phyloP scores from a whole-genome alignment of 2,329 filamentous ascomycete genomes.

The Hymenoscyphus salicellus region DNA sequence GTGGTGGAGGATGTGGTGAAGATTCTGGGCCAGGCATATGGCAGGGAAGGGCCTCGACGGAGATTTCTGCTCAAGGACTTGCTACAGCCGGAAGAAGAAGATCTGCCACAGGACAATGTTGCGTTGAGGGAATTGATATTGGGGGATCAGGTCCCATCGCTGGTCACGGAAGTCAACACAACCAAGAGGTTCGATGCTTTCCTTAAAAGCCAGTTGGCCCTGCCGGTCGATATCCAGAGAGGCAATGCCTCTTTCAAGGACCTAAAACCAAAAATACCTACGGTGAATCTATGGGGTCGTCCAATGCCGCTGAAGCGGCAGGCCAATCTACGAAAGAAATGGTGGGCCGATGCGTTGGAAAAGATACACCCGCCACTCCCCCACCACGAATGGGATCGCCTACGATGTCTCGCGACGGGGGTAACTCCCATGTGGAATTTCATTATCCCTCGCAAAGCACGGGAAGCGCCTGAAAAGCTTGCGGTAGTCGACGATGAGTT shows the following conservation, averaged over 20 bases:
- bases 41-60: conserved; percentile 50
- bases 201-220: conserved; percentile 26
- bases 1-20: conserved; percentile 45
- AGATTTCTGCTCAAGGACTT: conserved; percentile 46
- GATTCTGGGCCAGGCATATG: conserved; percentile 51
- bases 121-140: conserved; percentile 21
- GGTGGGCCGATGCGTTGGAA: conserved; percentile 46
- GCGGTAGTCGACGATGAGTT: background rate
- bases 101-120: conserved; percentile 42
- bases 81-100: conserved; percentile 31
- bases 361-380: conserved; percentile 55
- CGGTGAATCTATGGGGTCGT: conserved; percentile 50
- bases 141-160: background rate
- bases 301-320: conserved; percentile 41
- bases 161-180: background rate
- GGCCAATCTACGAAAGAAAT: conserved; percentile 45
- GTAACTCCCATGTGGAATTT: conserved; percentile 15
- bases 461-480: background rate
- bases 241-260: background rate
- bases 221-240: conserved; percentile 10
- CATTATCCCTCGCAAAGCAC: conserved; percentile 24
- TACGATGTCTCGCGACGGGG: conserved; percentile 47
- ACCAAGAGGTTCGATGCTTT: conserved; percentile 25
- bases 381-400: conserved; percentile 52
- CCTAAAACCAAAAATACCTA: conserved; percentile 40